A percentile compares a stretch with the other conserved stretches of the same genome.
These are phyloP conservation scores for Pythium grandisporangium DNA, from an alignment of 352 stramenopile species.

Conservation along the genomic window DNA sequence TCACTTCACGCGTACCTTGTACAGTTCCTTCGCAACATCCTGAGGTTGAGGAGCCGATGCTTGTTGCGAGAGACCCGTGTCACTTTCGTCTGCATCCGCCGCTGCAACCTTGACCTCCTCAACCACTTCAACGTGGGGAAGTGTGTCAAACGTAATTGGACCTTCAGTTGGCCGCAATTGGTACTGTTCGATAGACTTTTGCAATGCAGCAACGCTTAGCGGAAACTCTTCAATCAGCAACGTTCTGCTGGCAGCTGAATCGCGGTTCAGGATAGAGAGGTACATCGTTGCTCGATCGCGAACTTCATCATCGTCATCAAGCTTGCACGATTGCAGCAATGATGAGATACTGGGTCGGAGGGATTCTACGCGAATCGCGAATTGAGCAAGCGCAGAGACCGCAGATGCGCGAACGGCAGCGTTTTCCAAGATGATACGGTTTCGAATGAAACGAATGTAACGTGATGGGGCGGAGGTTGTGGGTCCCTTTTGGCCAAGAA, in stretches of 20 bases:
- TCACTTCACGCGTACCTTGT: conserved; percentile 56
- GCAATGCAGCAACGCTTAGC: conserved; percentile 55
- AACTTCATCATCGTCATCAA: conserved; percentile 98
- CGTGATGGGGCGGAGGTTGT: conserved; percentile 89
- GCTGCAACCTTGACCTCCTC: conserved; percentile 25
- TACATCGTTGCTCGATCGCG: conserved; percentile 89
- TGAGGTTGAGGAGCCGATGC: conserved; percentile 35
- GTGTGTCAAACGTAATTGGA: conserved; percentile 67
- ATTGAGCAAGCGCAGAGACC: conserved; percentile 94
- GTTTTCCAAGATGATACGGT: conserved; percentile 99
- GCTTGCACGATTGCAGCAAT: conserved; percentile 92
- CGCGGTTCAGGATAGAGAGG: conserved; percentile 60
- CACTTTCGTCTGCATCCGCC: conserved; percentile 26
- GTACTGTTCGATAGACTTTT: conserved; percentile 87
- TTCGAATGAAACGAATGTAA: conserved; percentile 99
- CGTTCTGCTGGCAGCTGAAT: conserved; percentile 38
- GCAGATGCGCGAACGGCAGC: conserved; percentile 94
- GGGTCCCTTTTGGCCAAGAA: conserved; percentile 93
- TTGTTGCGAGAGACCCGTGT: conserved; percentile 14
- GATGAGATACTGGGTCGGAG: conserved; percentile 91
- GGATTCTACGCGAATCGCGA: conserved; percentile 91
- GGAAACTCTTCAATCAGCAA: conserved; percentile 74
- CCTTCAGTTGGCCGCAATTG: conserved; percentile 63
- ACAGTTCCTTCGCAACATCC: conserved; percentile 88
- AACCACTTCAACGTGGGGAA: conserved; percentile 78